Evolutionary conservation across 108 stramenopile genomes (phyloP).

Genomic region (Chaetoceros muelleri): DNA sequence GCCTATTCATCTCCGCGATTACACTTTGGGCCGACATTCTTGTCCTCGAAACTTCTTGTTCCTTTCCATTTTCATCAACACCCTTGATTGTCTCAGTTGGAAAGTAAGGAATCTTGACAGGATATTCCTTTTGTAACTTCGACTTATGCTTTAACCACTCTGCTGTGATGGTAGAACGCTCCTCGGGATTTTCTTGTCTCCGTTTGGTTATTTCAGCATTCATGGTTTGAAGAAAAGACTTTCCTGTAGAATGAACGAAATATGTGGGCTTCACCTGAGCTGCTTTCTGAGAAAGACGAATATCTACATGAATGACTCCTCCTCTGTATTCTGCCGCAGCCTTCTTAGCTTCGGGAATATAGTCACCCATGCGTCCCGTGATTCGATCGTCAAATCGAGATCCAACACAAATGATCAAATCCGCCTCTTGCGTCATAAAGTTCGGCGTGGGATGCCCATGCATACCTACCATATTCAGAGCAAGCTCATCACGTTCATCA

Average conservation of each 20-base stretch:
- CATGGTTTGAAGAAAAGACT: slow-evolving; percentile 67
- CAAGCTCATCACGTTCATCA: slow-evolving; percentile 75
- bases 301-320: slow-evolving; percentile 85
- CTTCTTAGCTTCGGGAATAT: slow-evolving; percentile 69
- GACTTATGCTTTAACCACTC: slow-evolving; percentile 61
- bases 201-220: slow-evolving; percentile 30
- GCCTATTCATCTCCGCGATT: slow-evolving; percentile 58
- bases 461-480: slow-evolving; percentile 88
- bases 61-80: slow-evolving; percentile 35
- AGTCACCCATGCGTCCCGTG: slow-evolving; percentile 68
- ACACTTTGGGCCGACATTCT: slow-evolving; percentile 70
- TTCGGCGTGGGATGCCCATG: slow-evolving; percentile 87
- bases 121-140: slow-evolving; percentile 57
- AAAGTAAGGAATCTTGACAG: slow-evolving; percentile 62
- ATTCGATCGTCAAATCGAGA: slow-evolving; percentile 90
- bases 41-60: slow-evolving; percentile 27
- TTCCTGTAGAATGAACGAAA: slow-evolving; percentile 79
- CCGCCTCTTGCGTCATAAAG: slow-evolving; percentile 82
- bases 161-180: slow-evolving; percentile 27
- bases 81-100: slow-evolving; percentile 30
- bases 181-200: slow-evolving; percentile 8
- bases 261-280: slow-evolving; percentile 73
- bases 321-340: slow-evolving; percentile 77
- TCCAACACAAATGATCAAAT: slow-evolving; percentile 78
- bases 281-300: slow-evolving; percentile 61